Percentiles rank a stretch among this genome's conserved stretches.
These are phyloP conservation scores for Salvia miltiorrhiza DNA, from an alignment of 257 asterid genomes.

Conservation along the genomic window DNA sequence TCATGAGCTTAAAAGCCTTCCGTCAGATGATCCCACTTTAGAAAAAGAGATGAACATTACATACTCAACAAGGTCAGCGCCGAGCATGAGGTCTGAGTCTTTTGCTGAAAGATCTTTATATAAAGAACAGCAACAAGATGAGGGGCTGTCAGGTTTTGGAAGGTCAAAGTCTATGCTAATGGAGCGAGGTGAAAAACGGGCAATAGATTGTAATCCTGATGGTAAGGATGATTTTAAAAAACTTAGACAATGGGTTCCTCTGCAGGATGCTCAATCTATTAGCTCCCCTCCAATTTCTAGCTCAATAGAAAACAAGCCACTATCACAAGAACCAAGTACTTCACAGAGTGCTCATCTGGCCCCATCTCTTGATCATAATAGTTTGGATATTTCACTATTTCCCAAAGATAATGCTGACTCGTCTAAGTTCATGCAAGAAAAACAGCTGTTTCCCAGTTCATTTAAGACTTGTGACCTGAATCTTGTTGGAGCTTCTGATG, in stretches of 20 bases:
- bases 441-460: conserved; percentile 63
- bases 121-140: conserved; percentile 36
- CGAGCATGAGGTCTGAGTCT: conserved; percentile 23
- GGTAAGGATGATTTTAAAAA: conserved; percentile 46
- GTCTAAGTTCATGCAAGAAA: conserved; percentile 52
- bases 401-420: conserved; percentile 38
- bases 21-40: conserved; percentile 31
- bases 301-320: conserved; percentile 40
- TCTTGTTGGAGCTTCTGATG: conserved; percentile 67
- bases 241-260: conserved; percentile 47
- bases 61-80: conserved; percentile 26
- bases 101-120: conserved; percentile 30
- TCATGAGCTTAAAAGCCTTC: conserved; percentile 26
- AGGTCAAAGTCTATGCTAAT: conserved; percentile 32
- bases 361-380: conserved; percentile 45
- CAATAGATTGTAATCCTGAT: conserved; percentile 36
- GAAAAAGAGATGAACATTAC: conserved; percentile 32
- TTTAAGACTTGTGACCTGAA: conserved; percentile 88
- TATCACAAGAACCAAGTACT: conserved; percentile 39
- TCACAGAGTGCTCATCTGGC: conserved; percentile 29
- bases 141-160: conserved; percentile 40
- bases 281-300: conserved; percentile 33
- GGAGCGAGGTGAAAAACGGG: conserved; percentile 62
- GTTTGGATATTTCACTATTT: conserved; percentile 45
- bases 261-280: conserved; percentile 28